Percentiles rank a stretch among this genome's conserved stretches.
phyloP scores from a whole-genome alignment of 257 asterid genomes.

The Catharanthus roseus region DNA sequence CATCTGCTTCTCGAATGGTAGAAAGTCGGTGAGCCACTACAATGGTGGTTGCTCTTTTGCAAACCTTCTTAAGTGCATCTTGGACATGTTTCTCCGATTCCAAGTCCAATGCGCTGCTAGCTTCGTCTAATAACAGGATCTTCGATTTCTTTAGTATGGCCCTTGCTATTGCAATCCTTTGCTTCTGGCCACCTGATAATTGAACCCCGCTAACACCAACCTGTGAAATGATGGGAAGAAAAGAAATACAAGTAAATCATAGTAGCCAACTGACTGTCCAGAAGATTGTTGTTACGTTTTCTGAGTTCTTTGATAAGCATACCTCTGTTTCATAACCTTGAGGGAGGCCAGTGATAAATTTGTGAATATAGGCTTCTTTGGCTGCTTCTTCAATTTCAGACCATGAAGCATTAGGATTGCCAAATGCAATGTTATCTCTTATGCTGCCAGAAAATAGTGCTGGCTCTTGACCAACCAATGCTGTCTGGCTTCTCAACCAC shows the following conservation, averaged over 20 bases:
- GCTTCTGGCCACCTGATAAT: constrained; percentile 87
- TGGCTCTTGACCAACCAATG: constrained; percentile 83
- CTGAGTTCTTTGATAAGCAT: neutral
- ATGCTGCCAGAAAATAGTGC: constrained; percentile 74
- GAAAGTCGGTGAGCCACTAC: constrained; percentile 86
- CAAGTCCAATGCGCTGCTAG: constrained; percentile 80
- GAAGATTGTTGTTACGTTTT: neutral
- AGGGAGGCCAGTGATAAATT: constrained; percentile 72
- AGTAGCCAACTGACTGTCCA: too few species aligned
- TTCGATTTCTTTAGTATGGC: constrained; percentile 65
- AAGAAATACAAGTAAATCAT: neutral
- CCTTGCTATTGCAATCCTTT: constrained; percentile 82
- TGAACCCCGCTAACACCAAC: constrained; percentile 79
- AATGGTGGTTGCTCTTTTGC: constrained; percentile 57
- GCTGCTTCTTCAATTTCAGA: constrained; percentile 79
- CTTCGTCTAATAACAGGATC: constrained; percentile 67
- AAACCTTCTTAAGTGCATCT: constrained; percentile 56
- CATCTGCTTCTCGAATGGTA: constrained; percentile 58
- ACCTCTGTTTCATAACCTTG: constrained; percentile 91
- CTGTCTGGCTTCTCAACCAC: constrained; percentile 65
- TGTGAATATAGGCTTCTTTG: constrained; percentile 68
- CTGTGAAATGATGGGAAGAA: constrained; percentile 21
- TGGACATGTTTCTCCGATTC: constrained; percentile 79
- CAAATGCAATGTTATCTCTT: constrained; percentile 70
- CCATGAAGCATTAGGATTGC: constrained; percentile 60